Conservation (phyloP, 164 flowering plant genomes). For the Berberis vulgaris region DNA sequence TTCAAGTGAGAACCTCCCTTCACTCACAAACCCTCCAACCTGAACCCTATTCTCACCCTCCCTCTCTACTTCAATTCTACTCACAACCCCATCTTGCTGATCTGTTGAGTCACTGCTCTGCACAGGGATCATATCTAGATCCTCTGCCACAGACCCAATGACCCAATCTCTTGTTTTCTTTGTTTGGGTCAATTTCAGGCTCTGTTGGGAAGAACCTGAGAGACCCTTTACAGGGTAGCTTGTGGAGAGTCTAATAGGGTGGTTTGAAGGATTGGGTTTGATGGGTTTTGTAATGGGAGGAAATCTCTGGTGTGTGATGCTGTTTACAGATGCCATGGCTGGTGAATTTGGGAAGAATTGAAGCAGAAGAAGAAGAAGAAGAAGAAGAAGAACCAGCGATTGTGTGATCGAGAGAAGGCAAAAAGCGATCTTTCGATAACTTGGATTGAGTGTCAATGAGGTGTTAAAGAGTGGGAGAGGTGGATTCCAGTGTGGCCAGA, state of each 20-base stretch:
- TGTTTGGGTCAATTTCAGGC: conserved; percentile 12
- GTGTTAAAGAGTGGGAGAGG: too few relatives aligned
- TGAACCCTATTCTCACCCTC: conserved; percentile 20
- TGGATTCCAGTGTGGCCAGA: too few relatives aligned
- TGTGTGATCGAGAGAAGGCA: not conserved
- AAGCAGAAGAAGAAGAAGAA: not conserved
- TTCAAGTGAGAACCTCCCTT: conserved; percentile 53
- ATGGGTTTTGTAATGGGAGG: conserved; percentile 19
- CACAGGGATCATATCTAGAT: conserved; percentile 58
- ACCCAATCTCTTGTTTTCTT: conserved; percentile 16
- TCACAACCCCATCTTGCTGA: conserved; percentile 45
- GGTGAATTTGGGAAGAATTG: not conserved
- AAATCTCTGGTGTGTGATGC: conserved; percentile 28
- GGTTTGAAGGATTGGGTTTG: conserved; percentile 5
- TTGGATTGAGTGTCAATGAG: too few relatives aligned
- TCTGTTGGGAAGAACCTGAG: conserved; percentile 9
- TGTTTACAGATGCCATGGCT: conserved; percentile 37
- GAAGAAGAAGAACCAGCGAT: not conserved
- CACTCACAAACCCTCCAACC: conserved; percentile 45
- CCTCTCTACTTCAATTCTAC: conserved; percentile 26
- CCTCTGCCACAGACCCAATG: conserved; percentile 30
- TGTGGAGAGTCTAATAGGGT: not conserved
- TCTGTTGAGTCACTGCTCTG: conserved; percentile 48
- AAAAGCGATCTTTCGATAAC: too few relatives aligned
- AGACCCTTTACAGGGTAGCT: conserved; percentile 13